Conservation (phyloP, 2,329 filamentous ascomycete species). For the Penicillium occitanis region DNA sequence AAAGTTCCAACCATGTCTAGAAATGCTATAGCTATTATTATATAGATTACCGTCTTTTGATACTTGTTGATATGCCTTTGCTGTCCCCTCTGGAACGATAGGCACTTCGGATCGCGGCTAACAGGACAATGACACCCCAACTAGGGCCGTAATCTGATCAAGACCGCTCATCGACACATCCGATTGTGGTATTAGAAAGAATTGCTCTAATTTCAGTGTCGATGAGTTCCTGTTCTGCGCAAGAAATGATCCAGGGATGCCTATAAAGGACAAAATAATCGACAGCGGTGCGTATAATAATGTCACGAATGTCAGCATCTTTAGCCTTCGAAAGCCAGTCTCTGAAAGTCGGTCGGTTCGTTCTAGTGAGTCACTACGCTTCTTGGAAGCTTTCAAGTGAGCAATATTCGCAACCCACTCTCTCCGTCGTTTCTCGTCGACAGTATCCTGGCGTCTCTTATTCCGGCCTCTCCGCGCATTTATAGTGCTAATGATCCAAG, state of each 20-base stretch:
- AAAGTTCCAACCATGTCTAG: background rate
- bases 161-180: background rate
- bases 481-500: background rate
- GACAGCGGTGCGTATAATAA: background rate
- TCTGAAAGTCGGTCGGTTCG: background rate
- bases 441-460: background rate
- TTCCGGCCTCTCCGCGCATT: background rate
- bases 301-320: background rate
- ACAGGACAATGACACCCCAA: background rate
- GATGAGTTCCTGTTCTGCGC: background rate
- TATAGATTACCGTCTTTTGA: background rate
- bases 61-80: background rate
- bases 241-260: background rate
- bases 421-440: background rate
- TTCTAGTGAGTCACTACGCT: background rate
- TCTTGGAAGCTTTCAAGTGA: background rate
- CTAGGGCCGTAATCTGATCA: background rate
- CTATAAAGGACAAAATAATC: background rate
- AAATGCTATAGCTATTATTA: background rate
- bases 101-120: background rate
- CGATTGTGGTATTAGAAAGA: background rate
- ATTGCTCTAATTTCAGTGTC: background rate
- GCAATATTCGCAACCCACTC: background rate
- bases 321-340: background rate
- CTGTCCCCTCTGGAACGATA: background rate